Base-by-base conservation (phyloP, 2,329 filamentous ascomycete genomes). In the Nemania diffusa region DNA sequence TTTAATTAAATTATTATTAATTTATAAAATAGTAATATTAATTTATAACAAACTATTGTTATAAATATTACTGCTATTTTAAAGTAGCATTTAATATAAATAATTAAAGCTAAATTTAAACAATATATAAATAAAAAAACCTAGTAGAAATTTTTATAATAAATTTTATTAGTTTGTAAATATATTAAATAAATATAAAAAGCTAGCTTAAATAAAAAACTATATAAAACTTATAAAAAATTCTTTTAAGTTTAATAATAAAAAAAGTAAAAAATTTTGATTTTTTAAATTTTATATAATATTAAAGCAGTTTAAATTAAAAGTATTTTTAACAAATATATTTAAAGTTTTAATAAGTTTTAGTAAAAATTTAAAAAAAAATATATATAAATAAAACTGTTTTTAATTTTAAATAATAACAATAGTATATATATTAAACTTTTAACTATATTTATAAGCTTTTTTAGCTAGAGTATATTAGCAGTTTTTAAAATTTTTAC, bases 311-410 rank as follows among this genome's bases (percentile, higher is more conserved):
- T 58, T 17, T 17, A 26, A 13, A 24, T 58, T 26, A 37, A 58
- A 58, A 15, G 24, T 58, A 24, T 58, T 58, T 34, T 58, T 34
- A 34, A 34, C 2, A 24, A 15, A 11, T 3, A 58, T 37, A 48
- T 58, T 58, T 24, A 58, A 48, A 17, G 11, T 20, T 34, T 58
- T 58, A 24, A 58, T 9, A 13, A 58, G 3, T 24, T 58, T 24
- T 32, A 24, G 42, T 15, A 58, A 37, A 24, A 58, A 58, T 48
- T 48, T 58, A 24, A n/a, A 37, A 58, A 34, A 58, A 48, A 13
- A 58, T n/a, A 20, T 58, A 37, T 58, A 58, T 34, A 58, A 34
- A 50, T 58, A 58, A 34, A 58, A 58, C 15, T 58, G 29, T n/a
- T n/a, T n/a, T n/a, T n/a, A n/a, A n/a, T n/a, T n/a, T n/a, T n/a